Evolutionary conservation across 768 basidiomycete species (phyloP), one percentile per base, ranked within the genome.

Genomic region (Tylopilus intermedius): DNA sequence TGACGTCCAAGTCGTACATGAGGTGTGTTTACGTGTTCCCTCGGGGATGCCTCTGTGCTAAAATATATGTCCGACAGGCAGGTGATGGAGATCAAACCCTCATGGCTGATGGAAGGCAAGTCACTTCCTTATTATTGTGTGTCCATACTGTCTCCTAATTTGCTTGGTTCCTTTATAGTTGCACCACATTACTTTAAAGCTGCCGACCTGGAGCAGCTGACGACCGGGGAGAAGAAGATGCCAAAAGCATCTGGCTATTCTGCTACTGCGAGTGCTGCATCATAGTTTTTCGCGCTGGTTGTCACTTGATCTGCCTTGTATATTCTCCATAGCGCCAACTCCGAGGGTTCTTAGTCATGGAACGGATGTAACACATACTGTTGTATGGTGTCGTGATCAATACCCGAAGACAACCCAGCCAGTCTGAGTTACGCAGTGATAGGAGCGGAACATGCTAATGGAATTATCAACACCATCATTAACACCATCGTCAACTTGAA

Each of bases 1-100:
- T 95, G 80, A 99, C 96, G 8, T 87, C 87, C 37, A 97, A 98
- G 72, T 97, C 96, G 30, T 99, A 96, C 65, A 88, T 97, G 81
- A 79, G 91, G 78, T 83, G 46, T 11, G 78, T 70, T 10, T 1
- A 11, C 21, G 35, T 38, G 10, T 42, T 47, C 24, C 11, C 8
- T 14, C 9, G 5, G 2, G 10, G 15, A 18, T 14, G 2, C 27
- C 7, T 13, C 18, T 7, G 18, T 18, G 32, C 44, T 51, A 32
- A 55, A 21, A 35, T 7, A 21, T 29, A 5, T 22, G 15, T 40
- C 45, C 37, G 38, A 37, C 58, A 86, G 90, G 56, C 94, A 97
- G 77, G 80, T 94, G 37, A 97, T 98, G 94, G 96, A 98, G 62
- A 97, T 98, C 66, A 97, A 98, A 67, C 90, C 95, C 4, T 67